These are phyloP conservation scores for Macrotyloma uniflorum DNA, from an alignment of 306 rosid genomes.

Conservation along the genomic window DNA sequence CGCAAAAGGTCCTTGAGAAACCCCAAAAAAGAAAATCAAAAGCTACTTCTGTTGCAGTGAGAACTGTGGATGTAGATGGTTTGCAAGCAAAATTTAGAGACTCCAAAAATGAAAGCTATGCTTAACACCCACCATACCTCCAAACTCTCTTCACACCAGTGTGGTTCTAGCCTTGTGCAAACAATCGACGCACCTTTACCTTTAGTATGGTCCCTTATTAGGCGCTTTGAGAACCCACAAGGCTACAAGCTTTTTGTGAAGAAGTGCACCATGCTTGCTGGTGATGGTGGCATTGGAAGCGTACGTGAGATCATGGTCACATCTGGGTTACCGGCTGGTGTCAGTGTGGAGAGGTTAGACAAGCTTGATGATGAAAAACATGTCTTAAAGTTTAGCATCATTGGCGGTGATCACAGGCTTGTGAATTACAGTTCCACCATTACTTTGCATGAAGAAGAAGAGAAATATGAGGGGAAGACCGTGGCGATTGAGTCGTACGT, in stretches of 20 bases:
- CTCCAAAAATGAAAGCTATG: constrained; percentile 35
- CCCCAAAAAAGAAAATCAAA: not conserved
- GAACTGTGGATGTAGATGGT: constrained; percentile 7
- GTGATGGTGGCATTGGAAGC: constrained; percentile 60
- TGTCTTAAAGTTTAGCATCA: constrained; percentile 56
- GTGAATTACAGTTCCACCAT: constrained; percentile 60
- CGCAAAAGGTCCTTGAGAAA: not conserved
- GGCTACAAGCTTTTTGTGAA: constrained; percentile 59
- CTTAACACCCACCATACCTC: constrained; percentile 43
- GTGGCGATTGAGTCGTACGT: constrained; percentile 68
- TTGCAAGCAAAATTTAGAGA: not conserved
- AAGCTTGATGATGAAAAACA: constrained; percentile 54
- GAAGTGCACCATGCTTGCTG: constrained; percentile 51
- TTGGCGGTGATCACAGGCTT: constrained; percentile 74
- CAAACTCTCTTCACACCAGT: constrained; percentile 48
- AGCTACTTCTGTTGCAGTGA: not conserved
- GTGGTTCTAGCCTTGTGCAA: constrained; percentile 58
- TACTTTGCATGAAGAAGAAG: constrained; percentile 53
- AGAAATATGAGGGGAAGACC: constrained; percentile 30
- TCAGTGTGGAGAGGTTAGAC: constrained; percentile 63
- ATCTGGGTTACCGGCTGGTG: constrained; percentile 62
- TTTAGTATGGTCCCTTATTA: constrained; percentile 63
- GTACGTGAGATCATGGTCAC: constrained; percentile 51
- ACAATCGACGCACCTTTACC: constrained; percentile 58
- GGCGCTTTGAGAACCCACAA: constrained; percentile 63